Conservation (phyloP, 192 early-diverging fungal genomes). For the Thoreauomyces humboldtii region DNA sequence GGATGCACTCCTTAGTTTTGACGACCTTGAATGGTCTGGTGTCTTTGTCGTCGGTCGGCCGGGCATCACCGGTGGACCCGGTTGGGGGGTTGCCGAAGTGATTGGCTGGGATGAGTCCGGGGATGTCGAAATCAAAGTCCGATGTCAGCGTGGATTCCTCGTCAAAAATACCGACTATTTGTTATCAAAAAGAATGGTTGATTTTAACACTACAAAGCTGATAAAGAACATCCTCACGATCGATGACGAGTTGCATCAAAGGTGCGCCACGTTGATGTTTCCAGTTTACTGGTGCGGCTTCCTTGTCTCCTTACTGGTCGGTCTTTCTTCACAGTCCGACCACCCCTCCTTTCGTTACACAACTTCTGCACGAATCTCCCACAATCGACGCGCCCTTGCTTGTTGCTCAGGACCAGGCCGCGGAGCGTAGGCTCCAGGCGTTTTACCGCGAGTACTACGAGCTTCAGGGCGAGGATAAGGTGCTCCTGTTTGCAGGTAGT, state of each 20-base stretch:
- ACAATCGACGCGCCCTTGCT: background rate
- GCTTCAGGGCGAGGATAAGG: background rate
- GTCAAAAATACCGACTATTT: background rate
- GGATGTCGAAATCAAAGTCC: background rate
- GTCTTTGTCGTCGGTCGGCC: background rate
- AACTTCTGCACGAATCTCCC: conserved; percentile 14
- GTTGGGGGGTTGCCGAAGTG: conserved; percentile 10
- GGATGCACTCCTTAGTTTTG: conserved; percentile 21
- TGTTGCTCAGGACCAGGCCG: background rate
- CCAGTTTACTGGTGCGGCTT: no score
- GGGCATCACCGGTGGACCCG: background rate
- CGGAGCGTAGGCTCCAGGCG: conserved; percentile 13
- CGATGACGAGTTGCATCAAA: conserved; percentile 11
- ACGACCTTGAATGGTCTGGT: conserved; percentile 26
- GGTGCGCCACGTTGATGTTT: no score
- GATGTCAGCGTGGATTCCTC: background rate
- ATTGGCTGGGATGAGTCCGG: background rate
- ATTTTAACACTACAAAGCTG: conserved; percentile 38
- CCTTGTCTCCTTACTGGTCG: no score
- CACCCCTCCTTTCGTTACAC: conserved; percentile 24
- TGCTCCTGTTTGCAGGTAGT: conserved; percentile 20
- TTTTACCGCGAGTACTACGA: conserved; percentile 22
- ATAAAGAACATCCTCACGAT: conserved; percentile 25
- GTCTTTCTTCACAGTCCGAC: background rate
- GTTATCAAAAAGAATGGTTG: conserved; percentile 28